Evolutionary conservation across 768 basidiomycete genomes (phyloP).

Genomic region (Naematelia aurantialba): DNA sequence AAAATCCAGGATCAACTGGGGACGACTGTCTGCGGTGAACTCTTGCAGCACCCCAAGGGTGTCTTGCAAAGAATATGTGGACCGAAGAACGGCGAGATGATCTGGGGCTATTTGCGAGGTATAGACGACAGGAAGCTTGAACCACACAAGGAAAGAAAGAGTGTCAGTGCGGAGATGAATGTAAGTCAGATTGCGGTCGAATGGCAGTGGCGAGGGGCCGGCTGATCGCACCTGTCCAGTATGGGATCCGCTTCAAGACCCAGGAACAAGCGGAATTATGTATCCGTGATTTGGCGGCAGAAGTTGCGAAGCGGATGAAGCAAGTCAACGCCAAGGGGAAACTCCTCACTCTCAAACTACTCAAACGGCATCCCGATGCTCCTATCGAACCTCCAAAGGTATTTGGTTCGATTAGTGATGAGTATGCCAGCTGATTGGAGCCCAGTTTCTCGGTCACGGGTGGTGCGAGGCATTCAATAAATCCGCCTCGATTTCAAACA

Average conservation of each 20-base stretch:
- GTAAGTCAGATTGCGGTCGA: constrained; percentile 55
- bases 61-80: constrained; percentile 71
- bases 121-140: constrained; percentile 76
- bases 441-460: constrained; percentile 87
- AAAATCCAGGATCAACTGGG: constrained; percentile 80
- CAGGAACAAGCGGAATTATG: constrained; percentile 77
- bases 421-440: background rate
- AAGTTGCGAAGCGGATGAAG: constrained; percentile 70
- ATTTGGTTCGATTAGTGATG: constrained; percentile 13
- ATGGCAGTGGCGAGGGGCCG: background rate
- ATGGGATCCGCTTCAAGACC: constrained; percentile 88
- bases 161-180: constrained; percentile 91
- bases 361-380: constrained; percentile 79
- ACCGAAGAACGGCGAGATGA: constrained; percentile 71
- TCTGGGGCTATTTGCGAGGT: constrained; percentile 79
- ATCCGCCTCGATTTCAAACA: constrained; percentile 60
- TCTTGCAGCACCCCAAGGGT: constrained; percentile 61
- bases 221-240: constrained; percentile 56
- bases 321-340: constrained; percentile 67
- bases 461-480: constrained; percentile 76
- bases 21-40: constrained; percentile 64
- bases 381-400: constrained; percentile 90
- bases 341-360: constrained; percentile 76
- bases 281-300: constrained; percentile 68
- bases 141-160: constrained; percentile 79